Base-by-base conservation (phyloP, 2,329 filamentous ascomycete species). In the Fusarium floridanum region DNA sequence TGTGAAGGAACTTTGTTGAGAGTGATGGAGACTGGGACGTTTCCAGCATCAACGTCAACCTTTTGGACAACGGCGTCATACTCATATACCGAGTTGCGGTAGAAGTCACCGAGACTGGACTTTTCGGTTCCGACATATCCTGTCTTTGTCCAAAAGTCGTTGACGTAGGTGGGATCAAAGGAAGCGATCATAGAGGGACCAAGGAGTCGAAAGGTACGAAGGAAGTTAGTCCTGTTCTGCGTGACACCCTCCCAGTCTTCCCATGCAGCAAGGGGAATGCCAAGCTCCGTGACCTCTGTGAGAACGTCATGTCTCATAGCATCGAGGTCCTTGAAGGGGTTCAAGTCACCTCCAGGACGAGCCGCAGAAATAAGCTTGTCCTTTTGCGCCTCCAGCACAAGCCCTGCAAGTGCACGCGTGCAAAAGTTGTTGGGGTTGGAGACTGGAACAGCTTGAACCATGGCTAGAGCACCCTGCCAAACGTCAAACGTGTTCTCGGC, bases 401-500 rank as follows among this genome's bases (percentile, higher is more conserved):
- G 55, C 17, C 61, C 61, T 8, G 29, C 48, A 17, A 64, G 29
- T 6, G 48, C 48, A 4, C 61, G 32, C 22, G 43, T 32, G 48
- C 16, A 17, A 39, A 29, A 43, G 27, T 41, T 57, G 27, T 64
- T 64, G 22, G 48, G 61, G 39, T 29, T 50, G 10, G 61, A 64
- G 17, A 56, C 48, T 14, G 48, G 32, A 10, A 56, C 22, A 11
- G 48, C 53, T 36, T 65, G 62, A 2, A 78, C 64, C 5, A 77
- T 41, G 14, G 72, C 39, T 5, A 77, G 74, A n/a, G 64, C 66
- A 4, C 77, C 77, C 20, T 77, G 59, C 77, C 77, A 79, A 43
- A 79, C 64, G 3, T 64, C 76, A 22, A 65, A 22, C 1, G 74
- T 76, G 11, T 75, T 72, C 50, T 79, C 76, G 5, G 66, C 57